Base-by-base conservation (phyloP, 139 green algal genomes). In the Coccomyxa sp. region DNA sequence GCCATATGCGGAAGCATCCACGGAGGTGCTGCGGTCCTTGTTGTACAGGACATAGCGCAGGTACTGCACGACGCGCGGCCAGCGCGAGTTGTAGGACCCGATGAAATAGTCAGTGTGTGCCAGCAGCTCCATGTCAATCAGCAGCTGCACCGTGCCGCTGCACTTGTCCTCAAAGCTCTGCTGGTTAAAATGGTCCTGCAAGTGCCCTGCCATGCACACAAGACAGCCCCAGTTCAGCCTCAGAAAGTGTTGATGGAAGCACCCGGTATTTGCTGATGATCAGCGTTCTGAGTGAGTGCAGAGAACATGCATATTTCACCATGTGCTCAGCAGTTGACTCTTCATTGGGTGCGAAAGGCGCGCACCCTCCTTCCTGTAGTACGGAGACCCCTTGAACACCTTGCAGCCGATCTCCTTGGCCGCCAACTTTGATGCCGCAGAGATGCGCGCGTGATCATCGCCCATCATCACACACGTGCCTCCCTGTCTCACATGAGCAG, bases 121-220 rank as follows among this genome's bases (percentile, higher is more conserved):
- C 3, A 77, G 71, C 71, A 77, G 71, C 71, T 77, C 71, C 27
- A 77, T 77, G 27, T 77, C 71, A 18, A 77, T 77, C 71, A 77
- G 27, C 71, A 77, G 21, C 71, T 77, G 71, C 71, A 77, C 71
- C 10, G 71, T 77, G 23, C 71, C n/a, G 71, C 27, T 77, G 71
- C 71, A 77, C 71, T 77, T 30, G 71, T 31, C n/a, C 27, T 77
- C 71, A n/a, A 18, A 51, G 71, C 27, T 77, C 71, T 77, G 71
- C 71, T 27, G 66, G 66, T 74, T 74, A 74, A 74, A 74, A 9
- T 74, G 66, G 66, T 74, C 66, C 66, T 74, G 66, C 66, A 74
- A 23, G 23, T 74, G 66, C 66, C 66, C 66, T 27, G 66, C 23
- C 66, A 23, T 27, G 66, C 66, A 74, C 66, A 30, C 21, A 74